Base-by-base conservation (phyloP, 805 yeast species). In the Candida methanosorbosa region DNA sequence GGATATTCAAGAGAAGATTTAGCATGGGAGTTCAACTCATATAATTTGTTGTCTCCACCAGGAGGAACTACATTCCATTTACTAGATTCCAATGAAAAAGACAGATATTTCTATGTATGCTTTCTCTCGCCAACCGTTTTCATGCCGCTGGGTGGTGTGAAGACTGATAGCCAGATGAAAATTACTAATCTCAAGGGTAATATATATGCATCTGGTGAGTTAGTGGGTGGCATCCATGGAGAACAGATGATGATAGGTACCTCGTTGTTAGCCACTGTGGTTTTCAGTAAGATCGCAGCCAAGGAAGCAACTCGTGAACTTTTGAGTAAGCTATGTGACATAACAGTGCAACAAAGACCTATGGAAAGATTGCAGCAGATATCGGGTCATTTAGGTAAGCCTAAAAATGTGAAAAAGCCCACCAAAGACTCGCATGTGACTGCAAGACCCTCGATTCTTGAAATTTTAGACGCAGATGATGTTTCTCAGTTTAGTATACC, bases 151-250 rank as follows among this genome's bases (percentile, higher is more conserved):
- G 85, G 86, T 17, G 85, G 86, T 32, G 72, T 75, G 5, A 66
- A 67, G 50, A 72, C 75, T 37, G 64, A 74, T 46, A 44, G 18
- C 46, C 54, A 28, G 44, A 58, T 22, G 44, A 51, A 29, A 46
- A 52, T 14, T 37, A 52, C 2, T 9, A 45, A 45, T 2, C 5
- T 45, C 4, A 55, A 70, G 3, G 46, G 54, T 2, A 76, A 78
- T 13, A 46, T 75, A 9, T 77, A 62, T 50, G 83, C 83, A 0
- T 72, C 72, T 16, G 86, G 85, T 12, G 85, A 78, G 49, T 70
- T 74, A 16, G 70, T 78, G 32, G 84, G 83, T 15, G 85, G 83
- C 29, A 70, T 78, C 5, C 84, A 78, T 48, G 85, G 85, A 9
- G 66, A 61, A 13, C 74, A 75, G 45, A 64, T 83, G 52, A 53